phyloP scores from a whole-genome alignment of 75 land plant genomes.

The Chamaecyparis obtusa region DNA sequence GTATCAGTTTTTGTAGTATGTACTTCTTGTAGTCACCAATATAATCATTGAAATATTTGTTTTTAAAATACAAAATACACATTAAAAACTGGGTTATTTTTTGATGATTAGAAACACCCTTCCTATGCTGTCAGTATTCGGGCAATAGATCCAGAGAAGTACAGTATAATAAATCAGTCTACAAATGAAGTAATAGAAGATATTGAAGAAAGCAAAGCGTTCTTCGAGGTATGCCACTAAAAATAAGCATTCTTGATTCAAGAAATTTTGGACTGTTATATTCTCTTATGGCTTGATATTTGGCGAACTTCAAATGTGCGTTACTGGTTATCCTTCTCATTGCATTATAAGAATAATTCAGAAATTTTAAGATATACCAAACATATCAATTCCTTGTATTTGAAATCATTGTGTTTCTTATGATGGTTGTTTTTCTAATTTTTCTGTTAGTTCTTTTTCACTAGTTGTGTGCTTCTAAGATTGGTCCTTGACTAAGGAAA shows the following conservation, averaged over 20 bases:
- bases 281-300: neutral
- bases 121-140: slow-evolving; percentile 72
- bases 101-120: slow-evolving; percentile 60
- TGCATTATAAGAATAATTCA: neutral
- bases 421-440: neutral
- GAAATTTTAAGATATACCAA: neutral
- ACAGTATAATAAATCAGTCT: slow-evolving; percentile 60
- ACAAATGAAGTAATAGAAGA: slow-evolving; percentile 86
- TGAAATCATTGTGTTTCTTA: neutral
- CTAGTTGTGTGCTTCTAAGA: neutral
- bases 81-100: slow-evolving; percentile 1
- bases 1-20: neutral
- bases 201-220: slow-evolving; percentile 95
- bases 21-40: neutral
- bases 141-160: slow-evolving; percentile 78
- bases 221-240: slow-evolving; percentile 74
- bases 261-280: neutral
- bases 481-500: neutral
- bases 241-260: neutral
- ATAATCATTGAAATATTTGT: neutral
- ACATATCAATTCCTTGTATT: neutral
- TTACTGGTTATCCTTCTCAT: neutral
- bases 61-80: neutral
- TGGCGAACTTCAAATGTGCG: neutral
- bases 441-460: neutral